Evolutionary conservation across 1,284 basidiomycete species (phyloP).

Genomic region (Meripilus lineatus): DNA sequence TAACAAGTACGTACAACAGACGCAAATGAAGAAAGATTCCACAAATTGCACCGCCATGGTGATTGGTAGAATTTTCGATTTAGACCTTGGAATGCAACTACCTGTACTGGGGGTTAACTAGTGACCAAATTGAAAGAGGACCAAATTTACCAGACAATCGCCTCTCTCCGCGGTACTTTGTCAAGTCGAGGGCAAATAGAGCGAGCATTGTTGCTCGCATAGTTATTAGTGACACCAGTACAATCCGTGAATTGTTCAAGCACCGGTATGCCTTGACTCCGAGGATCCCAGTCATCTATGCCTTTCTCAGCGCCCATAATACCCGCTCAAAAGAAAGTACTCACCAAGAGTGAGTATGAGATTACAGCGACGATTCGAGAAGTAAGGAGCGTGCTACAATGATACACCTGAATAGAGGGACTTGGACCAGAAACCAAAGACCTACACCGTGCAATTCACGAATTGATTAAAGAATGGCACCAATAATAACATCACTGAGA

Average conservation of each 20-base stretch:
- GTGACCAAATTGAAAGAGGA: neutral
- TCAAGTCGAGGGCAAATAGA: conserved; percentile 40
- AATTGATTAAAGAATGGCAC: conserved; percentile 40
- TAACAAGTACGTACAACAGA: conserved; percentile 44
- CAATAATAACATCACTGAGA: conserved; percentile 40
- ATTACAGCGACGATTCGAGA: conserved; percentile 9
- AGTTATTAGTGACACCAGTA: conserved; percentile 37
- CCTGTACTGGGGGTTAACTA: conserved; percentile 15
- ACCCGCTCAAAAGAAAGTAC: conserved; percentile 6
- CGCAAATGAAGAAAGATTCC: conserved; percentile 53
- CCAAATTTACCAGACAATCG: conserved; percentile 41
- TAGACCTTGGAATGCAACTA: conserved; percentile 15
- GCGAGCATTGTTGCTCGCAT: conserved; percentile 39
- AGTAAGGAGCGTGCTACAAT: conserved; percentile 26
- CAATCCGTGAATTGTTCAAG: conserved; percentile 49
- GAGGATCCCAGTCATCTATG: conserved; percentile 58
- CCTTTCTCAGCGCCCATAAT: neutral
- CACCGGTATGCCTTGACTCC: conserved; percentile 67
- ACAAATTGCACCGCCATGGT: conserved; percentile 46
- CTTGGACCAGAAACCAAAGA: conserved; percentile 4
- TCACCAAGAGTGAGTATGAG: conserved; percentile 37
- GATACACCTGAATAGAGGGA: too few species aligned
- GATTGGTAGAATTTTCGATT: conserved; percentile 34
- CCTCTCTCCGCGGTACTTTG: conserved; percentile 32
- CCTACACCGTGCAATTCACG: conserved; percentile 35